Percentiles rank a stretch among this genome's conserved stretches.
Evolutionary conservation across 129 eudicot genomes (phyloP).

Genomic region (Kitagawia praeruptora): DNA sequence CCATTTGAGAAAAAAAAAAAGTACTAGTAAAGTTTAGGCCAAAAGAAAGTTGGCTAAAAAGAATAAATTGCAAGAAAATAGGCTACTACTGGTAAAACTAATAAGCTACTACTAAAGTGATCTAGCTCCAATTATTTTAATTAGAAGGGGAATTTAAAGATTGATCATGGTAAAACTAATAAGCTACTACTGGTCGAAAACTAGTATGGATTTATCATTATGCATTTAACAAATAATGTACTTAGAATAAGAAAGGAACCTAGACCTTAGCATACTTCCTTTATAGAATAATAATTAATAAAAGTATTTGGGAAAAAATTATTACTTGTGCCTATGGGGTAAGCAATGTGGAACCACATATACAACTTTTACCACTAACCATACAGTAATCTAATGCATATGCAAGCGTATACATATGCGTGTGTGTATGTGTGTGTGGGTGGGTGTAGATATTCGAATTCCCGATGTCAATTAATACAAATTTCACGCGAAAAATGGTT

Average conservation of each 20-base stretch:
- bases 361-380: not conserved
- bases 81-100: too few species aligned
- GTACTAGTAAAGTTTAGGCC: not conserved
- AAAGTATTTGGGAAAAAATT: not conserved
- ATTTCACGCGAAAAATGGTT: not conserved
- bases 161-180: not conserved
- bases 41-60: not conserved
- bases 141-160: not conserved
- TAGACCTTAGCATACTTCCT: not conserved
- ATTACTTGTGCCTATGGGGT: not conserved
- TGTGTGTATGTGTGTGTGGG: not conserved
- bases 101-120: too few species aligned
- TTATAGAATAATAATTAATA: not conserved
- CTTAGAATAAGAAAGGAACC: not conserved
- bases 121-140: not conserved
- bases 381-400: not conserved
- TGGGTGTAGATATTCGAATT: too few species aligned
- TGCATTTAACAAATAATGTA: not conserved
- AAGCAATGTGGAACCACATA: not conserved
- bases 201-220: not conserved
- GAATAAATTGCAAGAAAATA: not conserved
- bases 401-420: not conserved
- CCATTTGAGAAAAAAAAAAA: not conserved
- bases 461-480: not conserved
- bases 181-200: not conserved